Evolutionary conservation across 257 asterid genomes (phyloP).

Genomic region (Eustoma russellianum): DNA sequence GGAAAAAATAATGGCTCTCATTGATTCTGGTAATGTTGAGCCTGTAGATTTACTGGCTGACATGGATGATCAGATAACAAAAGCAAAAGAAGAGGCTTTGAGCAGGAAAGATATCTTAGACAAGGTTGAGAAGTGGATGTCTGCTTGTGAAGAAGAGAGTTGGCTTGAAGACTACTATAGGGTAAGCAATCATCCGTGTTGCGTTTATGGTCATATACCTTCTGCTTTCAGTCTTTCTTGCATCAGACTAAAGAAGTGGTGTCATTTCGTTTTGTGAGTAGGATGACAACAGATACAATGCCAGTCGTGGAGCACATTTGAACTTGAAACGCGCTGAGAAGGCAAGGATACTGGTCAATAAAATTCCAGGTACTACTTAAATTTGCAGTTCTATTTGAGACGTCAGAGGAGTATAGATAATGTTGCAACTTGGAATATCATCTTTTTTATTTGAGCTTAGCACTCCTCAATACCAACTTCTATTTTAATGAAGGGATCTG

Average conservation of each 20-base stretch:
- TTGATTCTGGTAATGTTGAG: conserved; percentile 78
- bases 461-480: too few relatives aligned
- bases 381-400: neutral
- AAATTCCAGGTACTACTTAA: conserved; percentile 35
- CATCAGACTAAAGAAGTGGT: conserved; percentile 5
- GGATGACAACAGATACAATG: conserved; percentile 40
- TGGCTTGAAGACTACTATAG: conserved; percentile 94
- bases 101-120: conserved; percentile 93
- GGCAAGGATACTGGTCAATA: conserved; percentile 35
- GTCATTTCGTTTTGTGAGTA: conserved; percentile 8
- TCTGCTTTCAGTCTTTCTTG: neutral
- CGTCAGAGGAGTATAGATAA: too few relatives aligned
- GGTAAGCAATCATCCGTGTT: conserved; percentile 29
- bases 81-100: conserved; percentile 79
- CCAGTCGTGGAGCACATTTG: conserved; percentile 42
- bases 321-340: conserved; percentile 45
- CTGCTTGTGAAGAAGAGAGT: conserved; percentile 95
- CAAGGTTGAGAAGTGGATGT: conserved; percentile 94
- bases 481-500: too few relatives aligned
- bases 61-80: conserved; percentile 74
- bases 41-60: conserved; percentile 77
- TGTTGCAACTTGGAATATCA: too few relatives aligned
- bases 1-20: conserved; percentile 61
- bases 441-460: too few relatives aligned
- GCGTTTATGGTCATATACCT: too few relatives aligned